phyloP scores from a whole-genome alignment of 1,284 basidiomycete genomes.

The Bondarzewia mesenterica region DNA sequence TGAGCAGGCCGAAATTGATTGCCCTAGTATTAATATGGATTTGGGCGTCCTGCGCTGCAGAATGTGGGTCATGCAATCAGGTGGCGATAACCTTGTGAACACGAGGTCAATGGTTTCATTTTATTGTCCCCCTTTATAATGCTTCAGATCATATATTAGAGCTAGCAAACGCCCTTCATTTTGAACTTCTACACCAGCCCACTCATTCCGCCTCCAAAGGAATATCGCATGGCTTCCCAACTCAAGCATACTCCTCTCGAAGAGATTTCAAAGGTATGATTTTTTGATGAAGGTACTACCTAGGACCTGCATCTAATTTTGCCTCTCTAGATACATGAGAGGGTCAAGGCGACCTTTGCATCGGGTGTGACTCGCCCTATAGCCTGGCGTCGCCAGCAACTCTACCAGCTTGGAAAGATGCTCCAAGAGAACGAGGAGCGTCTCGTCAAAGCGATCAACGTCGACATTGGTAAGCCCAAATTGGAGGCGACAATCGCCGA shows the following conservation, averaged over 20 bases:
- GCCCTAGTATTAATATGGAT: too few relatives aligned
- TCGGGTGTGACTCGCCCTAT: constrained; percentile 42
- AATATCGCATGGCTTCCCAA: neutral
- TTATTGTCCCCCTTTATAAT: too few relatives aligned
- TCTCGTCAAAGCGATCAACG: constrained; percentile 38
- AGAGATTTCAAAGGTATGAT: constrained; percentile 4
- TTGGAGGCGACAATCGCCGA: constrained; percentile 32
- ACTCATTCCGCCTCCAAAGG: neutral
- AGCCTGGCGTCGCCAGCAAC: constrained; percentile 50
- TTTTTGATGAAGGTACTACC: neutral
- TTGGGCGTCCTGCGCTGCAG: too few relatives aligned
- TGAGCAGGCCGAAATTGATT: too few relatives aligned
- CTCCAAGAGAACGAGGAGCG: constrained; percentile 49
- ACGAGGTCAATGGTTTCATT: too few relatives aligned
- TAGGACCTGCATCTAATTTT: neutral
- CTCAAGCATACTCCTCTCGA: constrained; percentile 4
- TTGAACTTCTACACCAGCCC: neutral
- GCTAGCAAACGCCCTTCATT: neutral
- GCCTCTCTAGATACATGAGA: constrained; percentile 30
- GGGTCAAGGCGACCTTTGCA: constrained; percentile 38
- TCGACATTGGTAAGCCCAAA: constrained; percentile 49
- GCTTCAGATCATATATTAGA: too few relatives aligned
- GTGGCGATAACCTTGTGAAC: too few relatives aligned
- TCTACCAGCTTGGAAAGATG: constrained; percentile 54
- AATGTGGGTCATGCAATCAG: too few relatives aligned